Evolutionary conservation across 2,329 filamentous ascomycete genomes (phyloP).

Genomic region (Colletotrichum orchidophilum): DNA sequence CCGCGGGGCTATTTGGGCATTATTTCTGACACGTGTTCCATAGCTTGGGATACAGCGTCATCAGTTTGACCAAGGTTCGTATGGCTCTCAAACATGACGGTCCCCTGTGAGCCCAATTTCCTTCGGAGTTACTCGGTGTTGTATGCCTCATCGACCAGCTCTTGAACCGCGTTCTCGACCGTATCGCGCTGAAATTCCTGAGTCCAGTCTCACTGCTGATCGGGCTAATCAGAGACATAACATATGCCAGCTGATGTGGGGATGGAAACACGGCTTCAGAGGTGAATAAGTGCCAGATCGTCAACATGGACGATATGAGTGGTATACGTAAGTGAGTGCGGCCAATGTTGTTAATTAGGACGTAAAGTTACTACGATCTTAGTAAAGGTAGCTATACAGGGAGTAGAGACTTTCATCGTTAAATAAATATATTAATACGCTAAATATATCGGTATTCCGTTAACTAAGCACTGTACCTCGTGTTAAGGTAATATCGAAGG

Average conservation of each 20-base stretch:
- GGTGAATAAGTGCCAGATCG: constrained; percentile 37
- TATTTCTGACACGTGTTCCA: constrained; percentile 37
- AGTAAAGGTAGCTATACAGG: no score
- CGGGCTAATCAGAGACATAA: constrained; percentile 41
- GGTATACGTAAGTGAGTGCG: no score
- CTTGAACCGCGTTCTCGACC: constrained; percentile 48
- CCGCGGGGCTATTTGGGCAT: neutral
- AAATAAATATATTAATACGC: no score
- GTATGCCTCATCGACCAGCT: constrained; percentile 42
- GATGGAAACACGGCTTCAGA: constrained; percentile 43
- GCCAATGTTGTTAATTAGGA: no score
- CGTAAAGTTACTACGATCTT: no score
- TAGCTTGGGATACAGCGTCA: constrained; percentile 37
- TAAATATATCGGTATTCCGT: no score
- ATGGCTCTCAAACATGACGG: constrained; percentile 48
- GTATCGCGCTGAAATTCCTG: constrained; percentile 44
- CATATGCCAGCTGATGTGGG: constrained; percentile 39
- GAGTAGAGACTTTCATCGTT: no score
- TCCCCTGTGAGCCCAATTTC: constrained; percentile 42
- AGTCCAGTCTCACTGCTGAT: constrained; percentile 48
- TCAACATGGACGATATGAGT: no score
- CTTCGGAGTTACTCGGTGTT: constrained; percentile 40
- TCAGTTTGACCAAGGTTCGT: constrained; percentile 43
- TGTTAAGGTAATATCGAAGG: no score
- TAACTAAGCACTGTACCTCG: no score